A percentile compares a stretch with the other conserved stretches of the same genome.
These are phyloP conservation scores for Chytriomyces confervae DNA, from an alignment of 192 early-diverging fungal genomes.

Conservation along the genomic window DNA sequence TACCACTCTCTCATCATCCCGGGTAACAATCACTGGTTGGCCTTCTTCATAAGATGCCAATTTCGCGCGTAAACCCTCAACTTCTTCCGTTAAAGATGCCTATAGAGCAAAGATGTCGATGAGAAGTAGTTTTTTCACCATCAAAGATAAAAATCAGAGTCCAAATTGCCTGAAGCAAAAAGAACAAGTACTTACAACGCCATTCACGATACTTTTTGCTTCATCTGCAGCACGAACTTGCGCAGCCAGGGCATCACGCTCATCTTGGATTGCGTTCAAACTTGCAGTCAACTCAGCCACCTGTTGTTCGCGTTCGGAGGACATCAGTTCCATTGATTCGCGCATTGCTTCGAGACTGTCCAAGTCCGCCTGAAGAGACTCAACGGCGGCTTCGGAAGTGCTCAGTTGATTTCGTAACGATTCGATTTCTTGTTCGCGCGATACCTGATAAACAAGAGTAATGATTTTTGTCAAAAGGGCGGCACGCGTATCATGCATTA, in stretches of 20 bases:
- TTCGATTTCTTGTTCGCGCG: neutral
- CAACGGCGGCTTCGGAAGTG: neutral
- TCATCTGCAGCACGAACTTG: neutral
- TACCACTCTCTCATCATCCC: neutral
- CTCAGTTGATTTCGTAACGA: neutral
- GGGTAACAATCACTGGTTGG: neutral
- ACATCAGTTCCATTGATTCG: neutral
- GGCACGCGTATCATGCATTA: too few relatives aligned
- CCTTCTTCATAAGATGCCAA: neutral
- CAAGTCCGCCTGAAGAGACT: neutral
- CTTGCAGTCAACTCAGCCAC: neutral
- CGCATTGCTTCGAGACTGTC: neutral
- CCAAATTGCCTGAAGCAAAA: neutral
- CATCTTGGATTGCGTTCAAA: neutral
- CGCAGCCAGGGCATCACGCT: neutral
- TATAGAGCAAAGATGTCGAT: neutral
- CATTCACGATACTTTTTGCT: neutral
- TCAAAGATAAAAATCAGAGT: too few relatives aligned
- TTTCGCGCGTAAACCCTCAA: neutral
- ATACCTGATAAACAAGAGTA: neutral
- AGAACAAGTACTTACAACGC: neutral
- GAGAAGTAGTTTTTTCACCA: neutral
- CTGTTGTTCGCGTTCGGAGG: neutral
- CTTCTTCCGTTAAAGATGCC: slow-evolving; percentile 6
- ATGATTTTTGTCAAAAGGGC: too few relatives aligned